phyloP scores from a whole-genome alignment of 2,329 filamentous ascomycete species.

The Thielaviopsis euricoi region DNA sequence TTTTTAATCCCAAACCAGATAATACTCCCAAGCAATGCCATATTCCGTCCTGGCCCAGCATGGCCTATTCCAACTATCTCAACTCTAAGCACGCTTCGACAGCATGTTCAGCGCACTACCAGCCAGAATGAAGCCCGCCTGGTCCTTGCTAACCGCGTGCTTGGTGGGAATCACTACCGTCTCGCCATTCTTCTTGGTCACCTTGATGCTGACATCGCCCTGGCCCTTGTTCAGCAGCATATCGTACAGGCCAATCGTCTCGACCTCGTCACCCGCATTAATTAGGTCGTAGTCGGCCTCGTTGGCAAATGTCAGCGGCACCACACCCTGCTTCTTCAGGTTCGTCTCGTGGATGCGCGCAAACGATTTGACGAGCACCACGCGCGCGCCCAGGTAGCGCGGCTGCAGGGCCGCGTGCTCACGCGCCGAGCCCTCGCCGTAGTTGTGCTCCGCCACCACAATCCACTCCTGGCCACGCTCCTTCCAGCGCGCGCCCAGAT shows the following conservation, averaged over 20 bases:
- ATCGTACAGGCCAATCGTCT: slow-evolving; percentile 68
- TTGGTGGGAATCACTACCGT: slow-evolving; percentile 58
- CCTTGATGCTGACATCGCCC: slow-evolving; percentile 54
- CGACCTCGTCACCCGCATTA: slow-evolving; percentile 65
- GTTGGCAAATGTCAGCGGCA: slow-evolving; percentile 79
- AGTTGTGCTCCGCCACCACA: slow-evolving; percentile 94
- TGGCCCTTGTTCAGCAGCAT: slow-evolving; percentile 63
- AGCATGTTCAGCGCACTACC: slow-evolving; percentile 87
- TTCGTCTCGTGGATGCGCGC: slow-evolving; percentile 92
- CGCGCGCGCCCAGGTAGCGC: slow-evolving; percentile 69
- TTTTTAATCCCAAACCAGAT: too few relatives aligned
- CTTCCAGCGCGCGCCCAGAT: slow-evolving; percentile 75
- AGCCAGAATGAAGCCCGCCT: slow-evolving; percentile 81
- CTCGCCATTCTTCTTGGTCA: slow-evolving; percentile 47
- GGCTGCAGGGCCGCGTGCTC: slow-evolving; percentile 86
- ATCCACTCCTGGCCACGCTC: slow-evolving; percentile 63
- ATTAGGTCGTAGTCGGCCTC: slow-evolving; percentile 79
- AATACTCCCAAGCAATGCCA: too few relatives aligned
- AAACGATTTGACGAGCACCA: slow-evolving; percentile 76
- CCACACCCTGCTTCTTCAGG: slow-evolving; percentile 92
- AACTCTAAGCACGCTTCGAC: slow-evolving; percentile 33
- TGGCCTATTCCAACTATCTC: background rate
- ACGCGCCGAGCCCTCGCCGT: slow-evolving; percentile 76
- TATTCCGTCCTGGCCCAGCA: too few relatives aligned
- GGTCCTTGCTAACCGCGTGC: slow-evolving; percentile 78